A percentile compares a stretch with the other conserved stretches of the same genome.
Conservation (phyloP, 345 rosid genomes). For the Capsella bursapastoris region DNA sequence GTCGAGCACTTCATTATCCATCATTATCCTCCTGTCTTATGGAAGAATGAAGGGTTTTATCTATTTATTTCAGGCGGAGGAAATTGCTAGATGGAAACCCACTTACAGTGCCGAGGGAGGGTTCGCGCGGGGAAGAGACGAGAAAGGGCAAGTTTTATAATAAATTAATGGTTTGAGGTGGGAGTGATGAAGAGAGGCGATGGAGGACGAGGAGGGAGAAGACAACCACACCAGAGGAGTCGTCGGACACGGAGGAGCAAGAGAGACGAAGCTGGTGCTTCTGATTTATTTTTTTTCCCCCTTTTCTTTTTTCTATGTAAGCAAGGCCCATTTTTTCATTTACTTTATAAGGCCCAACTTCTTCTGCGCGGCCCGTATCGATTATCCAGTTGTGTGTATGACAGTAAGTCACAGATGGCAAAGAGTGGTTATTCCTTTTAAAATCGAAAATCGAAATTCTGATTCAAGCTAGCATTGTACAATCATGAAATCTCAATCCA, state of each 20-base stretch:
- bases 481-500: conserved; percentile 10
- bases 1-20: conserved; percentile 52
- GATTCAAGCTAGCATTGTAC: background rate
- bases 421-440: too few species aligned
- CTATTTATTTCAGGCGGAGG: background rate
- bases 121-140: too few species aligned
- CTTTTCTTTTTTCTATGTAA: background rate
- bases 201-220: background rate
- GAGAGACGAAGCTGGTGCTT: background rate
- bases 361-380: conserved; percentile 7
- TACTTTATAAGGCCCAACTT: conserved; percentile 23
- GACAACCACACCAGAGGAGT: background rate
- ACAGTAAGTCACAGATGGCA: too few species aligned
- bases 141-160: background rate
- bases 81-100: background rate
- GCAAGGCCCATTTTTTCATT: background rate
- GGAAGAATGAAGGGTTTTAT: background rate
- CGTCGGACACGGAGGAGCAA: conserved; percentile 1
- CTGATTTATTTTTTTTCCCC: background rate
- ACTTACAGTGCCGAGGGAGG: conserved; percentile 10
- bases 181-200: background rate
- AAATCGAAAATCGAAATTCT: too few species aligned
- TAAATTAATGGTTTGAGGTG: background rate
- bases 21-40: conserved; percentile 1
- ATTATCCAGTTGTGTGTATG: background rate